Conservation (phyloP, 345 rosid genomes). For the Crucihimalaya himalaica region DNA sequence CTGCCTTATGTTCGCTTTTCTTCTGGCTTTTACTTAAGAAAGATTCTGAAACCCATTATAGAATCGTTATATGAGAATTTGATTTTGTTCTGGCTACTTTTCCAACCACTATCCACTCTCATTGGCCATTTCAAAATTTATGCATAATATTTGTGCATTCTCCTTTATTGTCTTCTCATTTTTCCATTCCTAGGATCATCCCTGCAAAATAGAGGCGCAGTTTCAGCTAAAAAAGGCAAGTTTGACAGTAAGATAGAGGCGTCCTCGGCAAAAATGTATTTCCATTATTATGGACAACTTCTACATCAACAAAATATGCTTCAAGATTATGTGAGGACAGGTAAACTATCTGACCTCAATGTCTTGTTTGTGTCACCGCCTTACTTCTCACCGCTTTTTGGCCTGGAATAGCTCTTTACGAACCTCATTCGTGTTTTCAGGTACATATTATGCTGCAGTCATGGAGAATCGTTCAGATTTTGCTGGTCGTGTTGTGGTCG, state of each 20-base stretch:
- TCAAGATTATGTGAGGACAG: constrained; percentile 99
- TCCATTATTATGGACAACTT: constrained; percentile 95
- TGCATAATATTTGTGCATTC: constrained; percentile 17
- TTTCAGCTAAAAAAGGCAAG: constrained; percentile 62
- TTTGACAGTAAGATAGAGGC: constrained; percentile 88
- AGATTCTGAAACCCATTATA: not conserved
- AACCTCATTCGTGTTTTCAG: constrained; percentile 47
- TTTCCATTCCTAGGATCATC: constrained; percentile 45
- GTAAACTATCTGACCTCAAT: constrained; percentile 42
- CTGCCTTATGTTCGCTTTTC: not conserved
- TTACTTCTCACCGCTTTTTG: not conserved
- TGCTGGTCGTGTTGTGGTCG: constrained; percentile 87
- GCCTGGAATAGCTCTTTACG: constrained; percentile 11
- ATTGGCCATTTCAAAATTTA: not conserved
- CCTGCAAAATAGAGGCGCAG: constrained; percentile 59
- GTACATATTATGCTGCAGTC: constrained; percentile 96
- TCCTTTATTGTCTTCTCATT: constrained; percentile 14
- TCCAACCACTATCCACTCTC: not conserved
- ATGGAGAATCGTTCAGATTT: constrained; percentile 93
- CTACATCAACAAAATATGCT: constrained; percentile 98
- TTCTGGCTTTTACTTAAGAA: not conserved
- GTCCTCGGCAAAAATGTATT: constrained; percentile 97
- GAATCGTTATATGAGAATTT: not conserved
- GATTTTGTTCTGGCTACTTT: constrained; percentile 3
- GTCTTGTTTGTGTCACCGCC: constrained; percentile 16